Base-by-base conservation (phyloP, 257 asterid genomes). In the Petrea volubilis region DNA sequence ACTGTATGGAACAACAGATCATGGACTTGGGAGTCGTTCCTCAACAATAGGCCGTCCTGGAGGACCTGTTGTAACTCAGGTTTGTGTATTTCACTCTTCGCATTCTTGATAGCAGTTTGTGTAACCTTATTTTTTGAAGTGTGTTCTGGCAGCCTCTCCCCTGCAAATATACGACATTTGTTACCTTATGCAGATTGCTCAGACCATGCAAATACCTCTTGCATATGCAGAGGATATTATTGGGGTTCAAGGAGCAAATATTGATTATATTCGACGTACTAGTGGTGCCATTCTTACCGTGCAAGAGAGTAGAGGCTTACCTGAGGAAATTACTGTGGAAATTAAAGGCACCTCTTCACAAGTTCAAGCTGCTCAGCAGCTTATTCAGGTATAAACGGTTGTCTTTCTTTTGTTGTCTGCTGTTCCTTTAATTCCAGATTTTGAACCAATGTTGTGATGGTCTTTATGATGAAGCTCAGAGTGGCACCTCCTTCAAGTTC, bases 191-290 rank as follows among this genome's bases (percentile, higher is more conserved):
- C 76, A 93, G 98, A 61, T 93, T 56, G 81, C 90, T 40, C 90
- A 90, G 85, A 91, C 87, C 31, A 88, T 90, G 95, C 95, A 90
- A 80, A 82, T 93, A 67, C 97, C 98, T 25, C 87, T 90, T 13
- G 67, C 79, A 11, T 93, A 84, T 82, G 98, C 96, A 24, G 98
- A 93, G 81, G 97, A 90, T 65, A 87, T 93, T 63, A 90, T 90
- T 40, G 98, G 98, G 63, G 81, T 84, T 67, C 88, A 79, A 29
- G 96, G 98, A 29, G 49, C 91, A 41, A 90, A 86, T 74, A 93
- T 93, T 58, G 96, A 86, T 50, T 86, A 81, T 79, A 90, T 93
- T 77, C 84, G 98, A 56, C 88, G 87, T 40, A 85, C 85, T 23
- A 87, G 96, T 76, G 90, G 93, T 63, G 97, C 97, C 10, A 77